phyloP scores from a whole-genome alignment of 805 yeast genomes.

The Wickerhamomyces sydowiorum region DNA sequence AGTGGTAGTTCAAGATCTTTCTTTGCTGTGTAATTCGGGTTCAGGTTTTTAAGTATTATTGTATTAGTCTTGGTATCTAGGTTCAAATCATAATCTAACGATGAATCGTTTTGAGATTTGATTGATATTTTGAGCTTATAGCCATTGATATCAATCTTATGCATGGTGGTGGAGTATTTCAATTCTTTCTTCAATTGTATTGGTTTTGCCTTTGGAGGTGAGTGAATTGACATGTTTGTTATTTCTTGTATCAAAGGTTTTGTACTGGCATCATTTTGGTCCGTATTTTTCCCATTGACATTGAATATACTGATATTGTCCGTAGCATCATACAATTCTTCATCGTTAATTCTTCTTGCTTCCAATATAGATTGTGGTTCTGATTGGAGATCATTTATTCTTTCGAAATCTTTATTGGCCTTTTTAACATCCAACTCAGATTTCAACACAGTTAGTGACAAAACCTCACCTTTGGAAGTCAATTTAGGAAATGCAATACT shows the following conservation, averaged over 20 bases:
- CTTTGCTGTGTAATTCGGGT: slow-evolving; percentile 17
- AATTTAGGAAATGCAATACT: slow-evolving; percentile 61
- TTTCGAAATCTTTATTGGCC: slow-evolving; percentile 29
- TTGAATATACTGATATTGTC: slow-evolving; percentile 17
- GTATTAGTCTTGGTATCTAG: slow-evolving; percentile 24
- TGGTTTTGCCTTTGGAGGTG: slow-evolving; percentile 4
- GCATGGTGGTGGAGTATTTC: slow-evolving; percentile 23
- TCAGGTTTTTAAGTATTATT: slow-evolving; percentile 26
- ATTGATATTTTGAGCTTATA: slow-evolving; percentile 32
- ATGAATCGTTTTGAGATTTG: slow-evolving; percentile 25
- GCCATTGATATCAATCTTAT: slow-evolving; percentile 21
- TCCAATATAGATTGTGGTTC: slow-evolving; percentile 40
- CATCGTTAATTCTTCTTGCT: slow-evolving; percentile 28
- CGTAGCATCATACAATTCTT: slow-evolving; percentile 13
- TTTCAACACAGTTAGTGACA: slow-evolving; percentile 37
- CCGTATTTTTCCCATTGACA: slow-evolving; percentile 1
- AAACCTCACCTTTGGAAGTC: slow-evolving; percentile 58
- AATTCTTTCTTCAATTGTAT: slow-evolving; percentile 9
- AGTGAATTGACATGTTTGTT: slow-evolving; percentile 23
- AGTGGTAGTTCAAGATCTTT: slow-evolving; percentile 30
- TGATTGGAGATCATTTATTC: slow-evolving; percentile 28
- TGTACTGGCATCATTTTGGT: slow-evolving; percentile 1
- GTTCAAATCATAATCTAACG: slow-evolving; percentile 28
- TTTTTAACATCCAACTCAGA: slow-evolving; percentile 36
- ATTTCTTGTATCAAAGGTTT: slow-evolving; percentile 55